Base-by-base conservation (phyloP, 2,329 filamentous ascomycete genomes). In the Neonectria ditissima region DNA sequence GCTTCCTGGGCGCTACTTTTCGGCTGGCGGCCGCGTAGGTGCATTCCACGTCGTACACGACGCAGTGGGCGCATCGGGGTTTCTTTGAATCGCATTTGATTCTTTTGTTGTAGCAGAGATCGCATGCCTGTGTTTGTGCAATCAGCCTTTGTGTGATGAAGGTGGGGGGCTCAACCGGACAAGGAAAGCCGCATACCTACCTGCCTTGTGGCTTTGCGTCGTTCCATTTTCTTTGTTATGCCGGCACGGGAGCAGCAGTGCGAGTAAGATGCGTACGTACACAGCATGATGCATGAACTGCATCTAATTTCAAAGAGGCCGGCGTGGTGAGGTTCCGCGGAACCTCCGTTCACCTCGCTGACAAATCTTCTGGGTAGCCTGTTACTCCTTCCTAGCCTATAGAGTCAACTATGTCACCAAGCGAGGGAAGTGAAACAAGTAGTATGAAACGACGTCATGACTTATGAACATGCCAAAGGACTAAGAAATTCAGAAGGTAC, bases 121-220 rank as follows among this genome's bases (percentile, higher is more conserved):
- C 67, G 20, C 67, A 69, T 0, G 67, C 65, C 66, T 69, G 16
- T n/a, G n/a, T n/a, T n/a, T n/a, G n/a, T n/a, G n/a, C n/a, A n/a
- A n/a, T n/a, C n/a, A n/a, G n/a, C n/a, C n/a, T n/a, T n/a, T n/a
- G n/a, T n/a, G n/a, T n/a, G n/a, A n/a, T n/a, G n/a, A n/a, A n/a
- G n/a, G n/a, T n/a, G n/a, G n/a, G n/a, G n/a, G n/a, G n/a, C n/a
- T n/a, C n/a, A n/a, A n/a, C n/a, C n/a, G n/a, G n/a, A n/a, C n/a
- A n/a, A n/a, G n/a, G n/a, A n/a, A n/a, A n/a, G n/a, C n/a, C n/a
- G n/a, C n/a, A n/a, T n/a, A n/a, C n/a, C n/a, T 43, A 22, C 39
- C 39, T 43, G 39, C 8, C 39, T 43, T 43, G 39, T 43, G 5
- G n/a, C 39, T 20, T 43, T 43, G 18, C 18, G n/a, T 20, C 39